Percentiles rank a stretch among this genome's conserved stretches.
These are phyloP conservation scores for Malus sylvestris DNA, from an alignment of 306 rosid genomes.

Conservation along the genomic window DNA sequence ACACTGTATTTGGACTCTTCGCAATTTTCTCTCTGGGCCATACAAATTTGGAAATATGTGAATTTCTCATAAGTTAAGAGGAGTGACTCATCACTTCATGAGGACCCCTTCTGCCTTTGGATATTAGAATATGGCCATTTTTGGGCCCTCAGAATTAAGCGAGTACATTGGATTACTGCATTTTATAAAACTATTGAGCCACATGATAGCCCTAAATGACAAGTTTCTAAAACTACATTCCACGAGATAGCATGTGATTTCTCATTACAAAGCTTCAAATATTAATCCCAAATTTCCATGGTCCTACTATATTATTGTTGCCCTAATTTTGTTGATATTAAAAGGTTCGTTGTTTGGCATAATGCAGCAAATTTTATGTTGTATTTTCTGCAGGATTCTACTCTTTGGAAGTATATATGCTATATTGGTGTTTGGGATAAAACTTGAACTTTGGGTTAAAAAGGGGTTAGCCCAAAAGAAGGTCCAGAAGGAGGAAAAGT, in stretches of 20 bases:
- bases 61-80: not conserved
- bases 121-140: not conserved
- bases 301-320: slow-evolving; percentile 25
- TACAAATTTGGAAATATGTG: slow-evolving; percentile 3
- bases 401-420: slow-evolving; percentile 1
- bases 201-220: slow-evolving; percentile 28
- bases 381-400: not conserved
- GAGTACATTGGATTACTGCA: not conserved
- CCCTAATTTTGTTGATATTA: slow-evolving; percentile 15
- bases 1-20: slow-evolving; percentile 50
- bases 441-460: too few species aligned
- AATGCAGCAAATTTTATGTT: not conserved
- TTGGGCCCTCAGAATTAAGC: not conserved
- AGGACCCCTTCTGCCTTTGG: not conserved
- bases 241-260: slow-evolving; percentile 53
- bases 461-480: too few species aligned
- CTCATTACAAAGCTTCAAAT: slow-evolving; percentile 12
- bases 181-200: not conserved
- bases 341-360: not conserved
- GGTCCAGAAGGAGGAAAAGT: too few species aligned
- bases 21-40: slow-evolving; percentile 18
- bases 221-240: slow-evolving; percentile 16
- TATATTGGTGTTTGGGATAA: not conserved
- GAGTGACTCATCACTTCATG: not conserved
- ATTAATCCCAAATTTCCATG: slow-evolving; percentile 10